These are phyloP conservation scores for Yamadazyma taylorii DNA, from an alignment of 1,139 yeast genomes.

Conservation along the genomic window DNA sequence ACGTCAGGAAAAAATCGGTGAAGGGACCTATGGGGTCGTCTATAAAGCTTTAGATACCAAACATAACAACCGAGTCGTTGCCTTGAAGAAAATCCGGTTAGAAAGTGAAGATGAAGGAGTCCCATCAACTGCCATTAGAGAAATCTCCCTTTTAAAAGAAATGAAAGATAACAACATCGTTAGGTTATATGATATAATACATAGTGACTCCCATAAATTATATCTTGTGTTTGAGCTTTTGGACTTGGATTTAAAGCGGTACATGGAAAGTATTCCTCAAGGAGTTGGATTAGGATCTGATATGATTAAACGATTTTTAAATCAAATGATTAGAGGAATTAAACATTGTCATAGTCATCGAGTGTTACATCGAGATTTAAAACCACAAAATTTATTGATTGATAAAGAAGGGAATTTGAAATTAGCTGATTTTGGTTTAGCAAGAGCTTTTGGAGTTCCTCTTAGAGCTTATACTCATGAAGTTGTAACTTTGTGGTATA, in stretches of 20 bases:
- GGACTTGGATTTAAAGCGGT: constrained; percentile 91
- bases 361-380: constrained; percentile 91
- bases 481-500: constrained; percentile 96
- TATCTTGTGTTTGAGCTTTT: constrained; percentile 91
- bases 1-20: constrained; percentile 95
- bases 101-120: constrained; percentile 99
- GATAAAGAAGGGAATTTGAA: constrained; percentile 94
- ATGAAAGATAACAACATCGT: constrained; percentile 92
- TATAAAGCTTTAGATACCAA: constrained; percentile 91
- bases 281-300: constrained; percentile 88
- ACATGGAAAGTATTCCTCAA: constrained; percentile 94
- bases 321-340: constrained; percentile 89
- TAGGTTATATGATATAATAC: constrained; percentile 88
- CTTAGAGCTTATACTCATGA: constrained; percentile 95
- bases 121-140: constrained; percentile 97
- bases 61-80: constrained; percentile 89
- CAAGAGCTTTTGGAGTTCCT: constrained; percentile 97
- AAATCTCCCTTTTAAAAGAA: constrained; percentile 89
- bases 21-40: constrained; percentile 97
- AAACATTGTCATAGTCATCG: constrained; percentile 95
- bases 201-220: constrained; percentile 92
- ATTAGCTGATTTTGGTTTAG: constrained; percentile 95
- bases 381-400: constrained; percentile 92
- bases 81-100: constrained; percentile 88
- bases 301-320: constrained; percentile 91